Evolutionary conservation across 352 stramenopile genomes (phyloP).

Genomic region (Phytophthora pluvialis): DNA sequence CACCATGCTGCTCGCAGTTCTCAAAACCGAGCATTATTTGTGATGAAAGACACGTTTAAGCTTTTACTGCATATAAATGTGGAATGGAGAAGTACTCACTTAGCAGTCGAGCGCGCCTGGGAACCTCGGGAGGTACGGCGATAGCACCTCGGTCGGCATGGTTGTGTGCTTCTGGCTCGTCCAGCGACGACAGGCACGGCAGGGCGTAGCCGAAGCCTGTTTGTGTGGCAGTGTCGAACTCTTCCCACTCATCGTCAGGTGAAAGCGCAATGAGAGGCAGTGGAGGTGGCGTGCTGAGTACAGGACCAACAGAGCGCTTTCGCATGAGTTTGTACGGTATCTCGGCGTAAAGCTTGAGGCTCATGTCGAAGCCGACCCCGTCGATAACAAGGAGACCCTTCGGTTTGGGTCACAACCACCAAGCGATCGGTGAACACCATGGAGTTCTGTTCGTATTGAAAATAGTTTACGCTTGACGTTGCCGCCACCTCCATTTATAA

Average conservation of each 20-base stretch:
- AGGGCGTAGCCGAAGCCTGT: conserved; percentile 66
- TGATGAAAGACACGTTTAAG: no score
- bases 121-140: conserved; percentile 9
- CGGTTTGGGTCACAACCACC: not conserved
- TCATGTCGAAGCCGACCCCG: conserved; percentile 14
- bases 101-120: conserved; percentile 45
- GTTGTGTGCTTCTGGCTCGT: conserved; percentile 51
- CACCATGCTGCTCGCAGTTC: no score
- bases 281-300: conserved; percentile 55
- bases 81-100: conserved; percentile 46
- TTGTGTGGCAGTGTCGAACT: conserved; percentile 65
- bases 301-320: conserved; percentile 49
- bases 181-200: conserved; percentile 46
- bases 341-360: conserved; percentile 28
- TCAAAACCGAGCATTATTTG: no score
- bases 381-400: conserved; percentile 15
- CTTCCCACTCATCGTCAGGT: conserved; percentile 69
- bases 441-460: conserved; percentile 33
- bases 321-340: conserved; percentile 42
- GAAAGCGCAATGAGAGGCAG: conserved; percentile 72
- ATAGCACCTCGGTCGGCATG: conserved; percentile 25
- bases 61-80: no score
- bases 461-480: conserved; percentile 31
- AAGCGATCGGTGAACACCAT: conserved; percentile 10
- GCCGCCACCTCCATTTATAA: conserved; percentile 18